These are phyloP conservation scores for Glycine soja DNA, from an alignment of 306 rosid species.

Conservation along the genomic window DNA sequence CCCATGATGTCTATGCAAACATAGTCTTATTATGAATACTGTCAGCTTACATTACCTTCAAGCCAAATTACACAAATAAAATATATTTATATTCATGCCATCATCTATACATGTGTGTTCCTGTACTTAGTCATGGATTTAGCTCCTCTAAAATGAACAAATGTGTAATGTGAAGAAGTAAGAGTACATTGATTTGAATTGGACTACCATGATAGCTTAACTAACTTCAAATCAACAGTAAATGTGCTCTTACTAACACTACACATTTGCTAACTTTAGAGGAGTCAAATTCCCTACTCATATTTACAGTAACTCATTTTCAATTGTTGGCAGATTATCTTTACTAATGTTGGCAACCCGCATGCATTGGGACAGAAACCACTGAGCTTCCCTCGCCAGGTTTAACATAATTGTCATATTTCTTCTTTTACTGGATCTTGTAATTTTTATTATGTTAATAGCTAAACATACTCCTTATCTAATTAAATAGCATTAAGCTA, in stretches of 20 bases:
- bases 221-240: not conserved
- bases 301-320: conserved; percentile 43
- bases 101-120: conserved; percentile 3
- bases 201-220: not conserved
- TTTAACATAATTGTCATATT: conserved; percentile 43
- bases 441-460: conserved; percentile 26
- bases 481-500: conserved; percentile 22
- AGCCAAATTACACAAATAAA: conserved; percentile 5
- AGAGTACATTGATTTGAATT: not conserved
- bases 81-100: conserved; percentile 13
- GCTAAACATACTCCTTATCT: conserved; percentile 18
- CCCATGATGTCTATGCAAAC: conserved; percentile 4
- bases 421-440: conserved; percentile 28
- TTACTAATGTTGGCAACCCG: conserved; percentile 99
- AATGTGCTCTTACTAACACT: not conserved
- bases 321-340: conserved; percentile 73
- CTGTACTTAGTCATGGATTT: not conserved
- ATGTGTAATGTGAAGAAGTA: not conserved
- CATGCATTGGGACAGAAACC: conserved; percentile 99
- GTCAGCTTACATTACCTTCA: not conserved
- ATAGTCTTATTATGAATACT: conserved; percentile 15
- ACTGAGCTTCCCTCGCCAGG: conserved; percentile 98
- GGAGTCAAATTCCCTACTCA: not conserved
- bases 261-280: not conserved
- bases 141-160: not conserved